A percentile compares a stretch with the other conserved stretches of the same genome.
Evolutionary conservation across 805 yeast genomes (phyloP).

Genomic region (Cyberlindnera suaveolens): DNA sequence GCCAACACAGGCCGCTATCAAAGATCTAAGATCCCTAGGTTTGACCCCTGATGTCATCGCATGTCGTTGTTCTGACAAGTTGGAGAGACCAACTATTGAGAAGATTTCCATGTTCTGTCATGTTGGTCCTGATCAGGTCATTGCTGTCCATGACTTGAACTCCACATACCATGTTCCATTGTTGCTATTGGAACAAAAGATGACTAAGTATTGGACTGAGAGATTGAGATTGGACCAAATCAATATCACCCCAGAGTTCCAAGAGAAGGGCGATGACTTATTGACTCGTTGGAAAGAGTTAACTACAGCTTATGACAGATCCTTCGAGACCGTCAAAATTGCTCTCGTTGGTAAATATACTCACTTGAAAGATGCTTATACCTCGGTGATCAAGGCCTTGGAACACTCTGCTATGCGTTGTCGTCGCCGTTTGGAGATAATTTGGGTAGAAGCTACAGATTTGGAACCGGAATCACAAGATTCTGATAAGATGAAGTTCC

Average conservation of each 20-base stretch:
- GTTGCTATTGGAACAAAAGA: slow-evolving; percentile 77
- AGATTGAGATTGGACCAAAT: slow-evolving; percentile 58
- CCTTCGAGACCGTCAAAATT: slow-evolving; percentile 83
- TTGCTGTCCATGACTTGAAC: slow-evolving; percentile 94
- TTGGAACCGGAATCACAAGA: slow-evolving; percentile 70
- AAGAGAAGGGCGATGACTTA: slow-evolving; percentile 59
- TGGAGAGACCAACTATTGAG: slow-evolving; percentile 80
- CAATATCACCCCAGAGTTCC: slow-evolving; percentile 41
- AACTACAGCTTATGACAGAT: slow-evolving; percentile 74
- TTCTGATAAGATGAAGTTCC: slow-evolving; percentile 67
- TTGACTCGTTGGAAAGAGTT: slow-evolving; percentile 74
- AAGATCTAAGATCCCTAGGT: slow-evolving; percentile 93
- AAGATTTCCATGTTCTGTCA: slow-evolving; percentile 99
- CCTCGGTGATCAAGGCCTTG: slow-evolving; percentile 89
- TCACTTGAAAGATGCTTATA: slow-evolving; percentile 87
- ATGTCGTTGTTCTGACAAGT: slow-evolving; percentile 84
- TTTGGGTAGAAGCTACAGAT: slow-evolving; percentile 94
- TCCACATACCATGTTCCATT: slow-evolving; percentile 97
- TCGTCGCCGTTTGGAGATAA: slow-evolving; percentile 74
- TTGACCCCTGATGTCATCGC: slow-evolving; percentile 96
- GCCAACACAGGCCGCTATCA: slow-evolving; percentile 98
- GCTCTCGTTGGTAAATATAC: slow-evolving; percentile 98
- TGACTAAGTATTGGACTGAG: slow-evolving; percentile 63
- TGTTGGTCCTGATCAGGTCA: slow-evolving; percentile 96
- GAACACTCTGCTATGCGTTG: slow-evolving; percentile 95